These are phyloP conservation scores for Populus trichocarpa DNA, from an alignment of 441 rosid species.

Conservation along the genomic window DNA sequence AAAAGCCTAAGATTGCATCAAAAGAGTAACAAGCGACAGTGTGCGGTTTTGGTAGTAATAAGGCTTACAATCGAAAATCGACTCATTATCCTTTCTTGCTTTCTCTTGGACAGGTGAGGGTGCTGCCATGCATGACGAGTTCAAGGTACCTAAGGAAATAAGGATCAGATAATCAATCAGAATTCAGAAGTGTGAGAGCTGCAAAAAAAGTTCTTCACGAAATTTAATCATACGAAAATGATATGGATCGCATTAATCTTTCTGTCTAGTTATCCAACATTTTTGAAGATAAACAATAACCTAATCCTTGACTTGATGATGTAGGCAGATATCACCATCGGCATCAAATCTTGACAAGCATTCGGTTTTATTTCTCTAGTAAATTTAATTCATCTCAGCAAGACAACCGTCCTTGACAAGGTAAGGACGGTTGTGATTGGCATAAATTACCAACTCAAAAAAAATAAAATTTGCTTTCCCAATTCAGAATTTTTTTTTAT, in stretches of 20 bases:
- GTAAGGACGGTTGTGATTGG: constrained; percentile 7
- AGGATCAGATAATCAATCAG: background rate
- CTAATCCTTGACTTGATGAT: constrained; percentile 5
- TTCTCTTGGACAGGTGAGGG: constrained; percentile 45
- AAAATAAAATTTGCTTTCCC: background rate
- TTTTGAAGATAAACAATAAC: background rate
- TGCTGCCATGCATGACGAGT: constrained; percentile 35
- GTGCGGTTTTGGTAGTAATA: background rate
- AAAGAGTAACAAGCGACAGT: background rate
- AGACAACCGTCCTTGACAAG: background rate
- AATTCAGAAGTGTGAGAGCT: background rate
- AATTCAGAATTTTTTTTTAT: background rate
- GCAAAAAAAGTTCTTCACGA: background rate
- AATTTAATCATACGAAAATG: background rate
- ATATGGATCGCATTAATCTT: background rate
- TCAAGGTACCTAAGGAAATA: constrained; percentile 45
- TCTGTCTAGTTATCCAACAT: background rate
- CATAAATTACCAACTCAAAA: constrained; percentile 8
- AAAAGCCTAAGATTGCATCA: constrained; percentile 1
- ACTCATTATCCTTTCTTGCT: constrained; percentile 25
- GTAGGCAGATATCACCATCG: background rate
- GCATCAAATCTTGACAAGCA: background rate
- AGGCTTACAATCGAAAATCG: constrained; percentile 53
- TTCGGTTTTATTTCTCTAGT: background rate
- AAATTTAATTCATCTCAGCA: background rate